Conservation (phyloP, 345 rosid species). For the Excoecaria agallocha region DNA sequence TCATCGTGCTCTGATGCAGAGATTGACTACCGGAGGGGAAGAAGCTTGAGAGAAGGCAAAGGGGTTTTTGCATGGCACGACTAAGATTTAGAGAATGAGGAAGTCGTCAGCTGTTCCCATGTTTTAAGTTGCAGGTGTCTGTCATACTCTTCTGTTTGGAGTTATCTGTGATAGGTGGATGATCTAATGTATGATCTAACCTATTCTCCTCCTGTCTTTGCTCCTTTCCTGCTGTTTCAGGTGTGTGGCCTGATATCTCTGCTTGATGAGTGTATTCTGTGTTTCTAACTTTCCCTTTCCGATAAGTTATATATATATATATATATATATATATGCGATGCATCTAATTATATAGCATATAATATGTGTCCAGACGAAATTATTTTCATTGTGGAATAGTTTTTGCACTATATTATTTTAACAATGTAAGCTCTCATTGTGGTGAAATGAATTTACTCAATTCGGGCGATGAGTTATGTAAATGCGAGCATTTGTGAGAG, state of each 20-base stretch:
- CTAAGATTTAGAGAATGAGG: constrained; percentile 21
- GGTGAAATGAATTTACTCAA: neutral
- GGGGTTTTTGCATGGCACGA: constrained; percentile 54
- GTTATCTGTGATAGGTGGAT: constrained; percentile 38
- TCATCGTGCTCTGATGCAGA: constrained; percentile 92
- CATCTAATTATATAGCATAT: constrained; percentile 11
- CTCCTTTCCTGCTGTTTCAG: constrained; percentile 19
- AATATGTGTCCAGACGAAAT: constrained; percentile 1
- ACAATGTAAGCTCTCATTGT: neutral
- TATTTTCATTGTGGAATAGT: neutral
- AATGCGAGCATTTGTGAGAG: no score
- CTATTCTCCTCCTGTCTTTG: constrained; percentile 15
- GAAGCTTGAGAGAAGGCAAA: constrained; percentile 81
- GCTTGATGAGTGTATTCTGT: constrained; percentile 36
- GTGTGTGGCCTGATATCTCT: constrained; percentile 26
- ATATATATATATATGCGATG: constrained; percentile 15
- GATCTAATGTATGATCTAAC: constrained; percentile 45
- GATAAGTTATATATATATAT: neutral
- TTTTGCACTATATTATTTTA: neutral
- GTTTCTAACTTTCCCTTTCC: constrained; percentile 24
- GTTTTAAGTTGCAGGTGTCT: constrained; percentile 33
- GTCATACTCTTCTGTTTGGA: constrained; percentile 25
- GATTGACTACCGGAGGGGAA: constrained; percentile 89
- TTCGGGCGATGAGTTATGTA: no score
- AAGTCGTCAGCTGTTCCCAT: constrained; percentile 16